Evolutionary conservation across 768 basidiomycete species (phyloP), one percentile per base, ranked within the genome.

Genomic region (Pleurotus platypus): DNA sequence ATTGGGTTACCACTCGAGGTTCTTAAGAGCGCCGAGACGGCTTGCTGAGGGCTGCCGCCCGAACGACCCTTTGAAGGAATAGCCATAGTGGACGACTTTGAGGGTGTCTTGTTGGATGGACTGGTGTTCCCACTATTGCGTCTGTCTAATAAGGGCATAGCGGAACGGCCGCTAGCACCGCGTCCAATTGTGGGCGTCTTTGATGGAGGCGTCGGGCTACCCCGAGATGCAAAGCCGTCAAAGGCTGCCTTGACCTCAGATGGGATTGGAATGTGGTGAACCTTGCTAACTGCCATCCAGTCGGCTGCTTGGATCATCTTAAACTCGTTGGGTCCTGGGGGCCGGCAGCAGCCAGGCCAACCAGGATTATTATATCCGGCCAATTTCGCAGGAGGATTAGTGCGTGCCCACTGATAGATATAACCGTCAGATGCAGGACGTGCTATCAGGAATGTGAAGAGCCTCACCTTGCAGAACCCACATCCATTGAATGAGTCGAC

Each of bases 301-400:
- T 92, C 90, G 2, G 86, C 85, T 50, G 84, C 78, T 18, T 80
- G 82, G 57, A 93, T 85, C 61, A 79, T 67, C 60, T 79, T 77
- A 63, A 80, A 77, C 69, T 93, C 91, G 55, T 66, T 72, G 15
- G 75, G 62, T 26, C 71, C 72, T 1, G 91, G 91, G 0, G 90
- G 75, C n/a, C 90, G 85, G 76, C 91, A 94, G 75, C 91, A 94
- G 39, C 91, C 91, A 42, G 92, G 92, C 89, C 90, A 93, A 18
- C 91, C 91, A 35, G 80, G 81, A 64, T 92, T 93, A 66, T 79
- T 74, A 66, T 81, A 82, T 15, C 82, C 81, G 30, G 79, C 71
- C 51, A 73, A 72, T 66, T 84, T 85, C 57, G 81, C 65, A 15
- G 78, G 73, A 35, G 83, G 82, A 65, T 77, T 80, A 8, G 75